Conservation (phyloP, 2,329 filamentous ascomycete genomes). For the Sporothrix sp. region DNA sequence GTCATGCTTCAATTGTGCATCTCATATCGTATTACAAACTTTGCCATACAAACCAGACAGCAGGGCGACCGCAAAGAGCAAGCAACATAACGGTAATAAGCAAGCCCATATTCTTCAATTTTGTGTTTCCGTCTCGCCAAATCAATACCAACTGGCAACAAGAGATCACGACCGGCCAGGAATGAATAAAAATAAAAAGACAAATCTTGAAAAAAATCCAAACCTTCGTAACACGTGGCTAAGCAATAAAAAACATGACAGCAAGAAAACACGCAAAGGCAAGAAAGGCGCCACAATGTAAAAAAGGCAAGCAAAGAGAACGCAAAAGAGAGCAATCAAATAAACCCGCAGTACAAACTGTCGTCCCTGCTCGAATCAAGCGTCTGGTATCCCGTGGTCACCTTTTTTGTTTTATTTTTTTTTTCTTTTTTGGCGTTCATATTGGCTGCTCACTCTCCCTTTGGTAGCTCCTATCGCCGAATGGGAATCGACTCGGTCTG, state of each 20-base stretch:
- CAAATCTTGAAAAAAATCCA: neutral
- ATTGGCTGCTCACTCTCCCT: too few species aligned
- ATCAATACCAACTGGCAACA: neutral
- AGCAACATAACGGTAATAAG: too few species aligned
- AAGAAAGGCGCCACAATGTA: too few species aligned
- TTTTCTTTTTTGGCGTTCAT: neutral
- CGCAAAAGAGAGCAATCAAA: neutral
- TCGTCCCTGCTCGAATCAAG: constrained; percentile 5
- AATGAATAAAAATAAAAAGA: neutral
- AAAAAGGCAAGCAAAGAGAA: constrained; percentile 7
- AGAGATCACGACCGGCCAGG: neutral
- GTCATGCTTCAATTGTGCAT: neutral
- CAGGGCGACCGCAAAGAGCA: neutral
- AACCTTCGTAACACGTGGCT: constrained; percentile 6
- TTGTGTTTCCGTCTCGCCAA: too few species aligned
- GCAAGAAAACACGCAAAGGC: neutral
- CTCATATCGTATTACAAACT: constrained; percentile 5
- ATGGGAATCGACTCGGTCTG: constrained; percentile 50
- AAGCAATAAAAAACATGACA: neutral
- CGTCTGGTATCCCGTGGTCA: neutral
- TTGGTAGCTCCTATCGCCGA: constrained; percentile 37
- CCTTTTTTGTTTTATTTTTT: neutral
- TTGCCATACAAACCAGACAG: neutral
- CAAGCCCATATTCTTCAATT: too few species aligned
- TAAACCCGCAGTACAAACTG: neutral